Conservation (phyloP, 495 filamentous ascomycete genomes). For the Extremus antarcticus region DNA sequence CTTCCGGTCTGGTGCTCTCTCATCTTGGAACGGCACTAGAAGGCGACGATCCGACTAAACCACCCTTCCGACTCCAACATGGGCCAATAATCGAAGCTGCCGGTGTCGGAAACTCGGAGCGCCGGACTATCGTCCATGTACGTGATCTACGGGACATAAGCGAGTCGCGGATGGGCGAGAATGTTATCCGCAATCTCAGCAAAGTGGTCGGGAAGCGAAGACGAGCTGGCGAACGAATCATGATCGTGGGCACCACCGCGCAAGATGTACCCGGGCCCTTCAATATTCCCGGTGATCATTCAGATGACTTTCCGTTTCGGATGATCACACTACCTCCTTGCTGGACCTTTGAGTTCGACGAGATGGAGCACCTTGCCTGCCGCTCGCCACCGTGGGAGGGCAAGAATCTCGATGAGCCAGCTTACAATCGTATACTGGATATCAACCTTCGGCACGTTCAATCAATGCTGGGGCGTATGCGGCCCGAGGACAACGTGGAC, state of each 20-base stretch:
- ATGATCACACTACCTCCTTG: slow-evolving; percentile 30
- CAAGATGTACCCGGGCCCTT: not conserved
- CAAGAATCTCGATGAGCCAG: not conserved
- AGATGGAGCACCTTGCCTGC: not conserved
- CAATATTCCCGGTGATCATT: slow-evolving; percentile 4
- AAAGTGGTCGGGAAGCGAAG: slow-evolving; percentile 60
- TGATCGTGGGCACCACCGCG: slow-evolving; percentile 61
- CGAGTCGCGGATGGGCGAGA: slow-evolving; percentile 48
- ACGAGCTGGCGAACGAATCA: slow-evolving; percentile 53
- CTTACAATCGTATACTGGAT: slow-evolving; percentile 39
- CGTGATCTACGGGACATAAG: slow-evolving; percentile 70
- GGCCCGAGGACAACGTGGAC: slow-evolving; percentile 6
- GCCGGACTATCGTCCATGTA: slow-evolving; percentile 56
- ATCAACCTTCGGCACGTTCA: slow-evolving; percentile 64
- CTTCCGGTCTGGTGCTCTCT: not conserved
- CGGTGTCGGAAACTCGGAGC: not conserved
- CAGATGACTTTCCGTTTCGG: slow-evolving; percentile 33
- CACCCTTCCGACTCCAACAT: not conserved
- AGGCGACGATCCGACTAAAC: not conserved
- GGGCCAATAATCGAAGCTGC: not conserved
- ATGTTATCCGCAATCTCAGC: slow-evolving; percentile 53
- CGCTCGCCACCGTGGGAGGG: not conserved
- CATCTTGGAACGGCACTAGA: not conserved
- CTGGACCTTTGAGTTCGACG: not conserved
- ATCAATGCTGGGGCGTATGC: slow-evolving; percentile 44